Conservation (phyloP, 805 yeast genomes). For the Wickerhamomyces xylosicus region DNA sequence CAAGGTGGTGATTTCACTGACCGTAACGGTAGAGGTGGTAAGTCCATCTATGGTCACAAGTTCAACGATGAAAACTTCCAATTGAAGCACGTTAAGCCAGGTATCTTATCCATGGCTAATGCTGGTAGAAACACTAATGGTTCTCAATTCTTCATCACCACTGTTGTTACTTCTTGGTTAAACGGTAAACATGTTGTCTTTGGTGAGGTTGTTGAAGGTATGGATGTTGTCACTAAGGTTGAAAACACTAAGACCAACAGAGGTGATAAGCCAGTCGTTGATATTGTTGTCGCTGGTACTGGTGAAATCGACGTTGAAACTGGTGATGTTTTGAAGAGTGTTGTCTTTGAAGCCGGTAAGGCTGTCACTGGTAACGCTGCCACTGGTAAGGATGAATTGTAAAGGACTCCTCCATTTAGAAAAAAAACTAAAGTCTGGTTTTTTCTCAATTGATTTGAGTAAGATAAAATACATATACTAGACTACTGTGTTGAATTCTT, state of each 20-base stretch:
- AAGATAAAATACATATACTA: too few species aligned
- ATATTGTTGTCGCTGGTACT: conserved; percentile 52
- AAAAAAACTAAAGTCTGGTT: too few species aligned
- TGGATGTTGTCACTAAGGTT: conserved; percentile 68
- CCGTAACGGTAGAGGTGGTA: conserved; percentile 65
- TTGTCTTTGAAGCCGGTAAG: conserved; percentile 12
- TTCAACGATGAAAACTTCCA: conserved; percentile 62
- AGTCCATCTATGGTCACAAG: conserved; percentile 58
- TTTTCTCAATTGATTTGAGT: too few species aligned
- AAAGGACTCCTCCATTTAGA: too few species aligned
- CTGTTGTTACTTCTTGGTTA: conserved; percentile 85
- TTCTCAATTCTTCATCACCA: conserved; percentile 91
- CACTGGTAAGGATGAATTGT: conserved; percentile 29
- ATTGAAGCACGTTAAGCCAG: conserved; percentile 60
- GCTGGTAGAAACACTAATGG: conserved; percentile 80
- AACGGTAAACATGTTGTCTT: conserved; percentile 94
- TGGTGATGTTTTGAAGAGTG: conserved; percentile 15
- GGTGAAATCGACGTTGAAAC: conserved; percentile 48
- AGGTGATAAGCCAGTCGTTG: conserved; percentile 64
- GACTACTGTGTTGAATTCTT: too few species aligned
- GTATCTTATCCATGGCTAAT: conserved; percentile 69
- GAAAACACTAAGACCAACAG: conserved; percentile 61
- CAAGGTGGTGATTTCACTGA: conserved; percentile 77
- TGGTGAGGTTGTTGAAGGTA: conserved; percentile 86
- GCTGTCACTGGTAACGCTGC: conserved; percentile 14